Evolutionary conservation across 345 rosid genomes (phyloP).

Genomic region (Eucalyptus erythrocorys): DNA sequence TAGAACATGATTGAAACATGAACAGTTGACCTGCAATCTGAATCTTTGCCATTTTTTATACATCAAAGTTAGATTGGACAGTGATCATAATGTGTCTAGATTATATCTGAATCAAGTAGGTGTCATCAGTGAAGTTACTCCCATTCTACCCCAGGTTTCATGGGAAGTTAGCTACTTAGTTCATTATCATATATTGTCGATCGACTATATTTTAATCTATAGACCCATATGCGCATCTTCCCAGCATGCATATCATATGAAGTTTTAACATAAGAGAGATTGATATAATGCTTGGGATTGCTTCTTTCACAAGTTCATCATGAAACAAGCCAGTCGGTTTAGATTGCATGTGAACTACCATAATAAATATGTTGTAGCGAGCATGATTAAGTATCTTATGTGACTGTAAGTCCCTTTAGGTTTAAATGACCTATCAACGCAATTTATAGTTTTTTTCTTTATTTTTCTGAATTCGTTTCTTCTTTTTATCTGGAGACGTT

Average conservation of each 20-base stretch:
- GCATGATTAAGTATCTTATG: neutral
- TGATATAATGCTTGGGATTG: neutral
- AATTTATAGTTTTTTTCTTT: neutral
- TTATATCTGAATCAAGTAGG: neutral
- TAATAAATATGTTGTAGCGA: neutral
- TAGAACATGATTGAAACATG: neutral
- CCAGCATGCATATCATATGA: neutral
- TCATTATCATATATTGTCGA: neutral
- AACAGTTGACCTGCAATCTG: neutral
- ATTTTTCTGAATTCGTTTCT: neutral
- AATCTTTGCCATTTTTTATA: neutral
- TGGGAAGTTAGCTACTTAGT: neutral
- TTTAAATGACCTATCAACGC: neutral
- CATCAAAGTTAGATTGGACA: neutral
- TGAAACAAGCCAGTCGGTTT: neutral
- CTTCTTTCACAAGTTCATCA: neutral
- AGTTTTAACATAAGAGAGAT: neutral
- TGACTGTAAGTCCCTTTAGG: neutral
- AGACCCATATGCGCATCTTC: neutral
- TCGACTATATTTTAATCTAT: neutral
- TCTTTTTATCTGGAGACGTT: neutral
- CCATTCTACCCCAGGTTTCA: neutral
- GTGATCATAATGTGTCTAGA: neutral
- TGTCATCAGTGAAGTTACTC: neutral
- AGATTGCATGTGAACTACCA: neutral